phyloP scores from a whole-genome alignment of 2,329 filamentous ascomycete species.

The Curvularia verruculosa region DNA sequence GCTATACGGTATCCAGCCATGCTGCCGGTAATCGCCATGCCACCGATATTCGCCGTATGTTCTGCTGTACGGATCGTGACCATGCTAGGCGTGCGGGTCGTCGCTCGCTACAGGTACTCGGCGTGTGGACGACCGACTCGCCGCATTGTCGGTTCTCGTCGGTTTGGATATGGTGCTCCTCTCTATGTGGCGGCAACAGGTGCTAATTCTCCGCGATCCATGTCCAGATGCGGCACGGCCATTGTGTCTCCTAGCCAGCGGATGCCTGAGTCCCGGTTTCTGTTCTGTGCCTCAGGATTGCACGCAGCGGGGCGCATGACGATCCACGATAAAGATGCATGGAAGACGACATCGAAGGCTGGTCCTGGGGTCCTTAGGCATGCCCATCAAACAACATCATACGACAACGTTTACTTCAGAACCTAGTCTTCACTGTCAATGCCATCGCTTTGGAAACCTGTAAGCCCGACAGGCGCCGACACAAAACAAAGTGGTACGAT shows the following conservation, averaged over 20 bases:
- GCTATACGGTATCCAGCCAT: too few relatives aligned
- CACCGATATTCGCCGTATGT: too few relatives aligned
- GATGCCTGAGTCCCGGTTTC: slow-evolving; percentile 45
- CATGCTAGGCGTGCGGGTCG: too few relatives aligned
- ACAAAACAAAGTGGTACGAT: slow-evolving; percentile 44
- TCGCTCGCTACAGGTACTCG: too few relatives aligned
- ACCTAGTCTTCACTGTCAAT: slow-evolving; percentile 23
- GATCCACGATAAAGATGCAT: slow-evolving; percentile 13
- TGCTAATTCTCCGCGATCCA: slow-evolving; percentile 14
- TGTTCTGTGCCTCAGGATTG: slow-evolving; percentile 34
- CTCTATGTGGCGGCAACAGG: background rate
- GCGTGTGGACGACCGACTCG: too few relatives aligned
- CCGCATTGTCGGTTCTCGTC: background rate
- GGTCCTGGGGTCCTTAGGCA: slow-evolving; percentile 21
- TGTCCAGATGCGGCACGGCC: slow-evolving; percentile 13
- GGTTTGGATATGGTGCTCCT: background rate
- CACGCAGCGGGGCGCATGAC: slow-evolving; percentile 13
- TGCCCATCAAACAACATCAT: slow-evolving; percentile 44
- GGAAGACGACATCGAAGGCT: slow-evolving; percentile 21
- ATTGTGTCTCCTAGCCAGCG: slow-evolving; percentile 26
- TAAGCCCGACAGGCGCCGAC: slow-evolving; percentile 30
- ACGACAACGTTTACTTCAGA: slow-evolving; percentile 47
- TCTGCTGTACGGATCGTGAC: too few relatives aligned
- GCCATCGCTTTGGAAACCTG: slow-evolving; percentile 12
- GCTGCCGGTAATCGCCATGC: background rate